Conservation (phyloP, 2,329 filamentous ascomycete genomes). For the Conoideocrella luteorostrata region DNA sequence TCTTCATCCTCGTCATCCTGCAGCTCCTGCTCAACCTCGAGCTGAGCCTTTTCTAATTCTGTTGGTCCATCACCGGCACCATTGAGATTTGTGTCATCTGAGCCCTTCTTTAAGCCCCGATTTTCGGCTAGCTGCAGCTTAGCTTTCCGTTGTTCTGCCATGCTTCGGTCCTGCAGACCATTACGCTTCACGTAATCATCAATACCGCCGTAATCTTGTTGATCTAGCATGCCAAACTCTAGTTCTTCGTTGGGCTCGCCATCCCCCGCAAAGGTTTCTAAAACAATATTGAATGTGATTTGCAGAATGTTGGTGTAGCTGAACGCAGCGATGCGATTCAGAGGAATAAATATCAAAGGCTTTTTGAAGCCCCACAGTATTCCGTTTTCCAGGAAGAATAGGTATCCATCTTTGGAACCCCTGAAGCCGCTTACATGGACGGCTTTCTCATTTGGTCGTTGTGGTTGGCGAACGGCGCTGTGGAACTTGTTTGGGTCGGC, state of each 20-base stretch:
- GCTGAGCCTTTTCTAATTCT: slow-evolving; percentile 43
- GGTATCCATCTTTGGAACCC: slow-evolving; percentile 61
- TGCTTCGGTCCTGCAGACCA: slow-evolving; percentile 58
- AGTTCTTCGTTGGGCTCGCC: slow-evolving; percentile 50
- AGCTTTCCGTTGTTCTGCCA: slow-evolving; percentile 61
- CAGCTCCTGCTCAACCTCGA: slow-evolving; percentile 45
- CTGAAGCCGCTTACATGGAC: slow-evolving; percentile 62
- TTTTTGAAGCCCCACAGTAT: slow-evolving; percentile 69
- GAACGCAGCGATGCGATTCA: slow-evolving; percentile 54
- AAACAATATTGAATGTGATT: slow-evolving; percentile 61
- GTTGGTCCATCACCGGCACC: slow-evolving; percentile 29
- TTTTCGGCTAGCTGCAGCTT: slow-evolving; percentile 59
- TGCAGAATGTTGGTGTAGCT: slow-evolving; percentile 63
- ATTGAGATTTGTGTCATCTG: slow-evolving; percentile 32
- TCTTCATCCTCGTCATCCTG: slow-evolving; percentile 58
- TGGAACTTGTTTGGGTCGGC: slow-evolving; percentile 52
- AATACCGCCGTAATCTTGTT: slow-evolving; percentile 60
- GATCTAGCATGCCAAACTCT: slow-evolving; percentile 64
- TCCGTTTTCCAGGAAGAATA: slow-evolving; percentile 61
- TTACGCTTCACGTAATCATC: slow-evolving; percentile 58
- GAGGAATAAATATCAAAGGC: slow-evolving; percentile 57
- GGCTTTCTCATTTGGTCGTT: slow-evolving; percentile 54
- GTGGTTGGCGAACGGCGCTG: slow-evolving; percentile 48
- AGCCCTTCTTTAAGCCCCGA: slow-evolving; percentile 38
- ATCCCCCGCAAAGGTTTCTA: slow-evolving; percentile 49